Percentiles rank a stretch among this genome's conserved stretches.
These are phyloP conservation scores for Euphorbia pulcherrima DNA, from an alignment of 345 rosid species.

Conservation along the genomic window DNA sequence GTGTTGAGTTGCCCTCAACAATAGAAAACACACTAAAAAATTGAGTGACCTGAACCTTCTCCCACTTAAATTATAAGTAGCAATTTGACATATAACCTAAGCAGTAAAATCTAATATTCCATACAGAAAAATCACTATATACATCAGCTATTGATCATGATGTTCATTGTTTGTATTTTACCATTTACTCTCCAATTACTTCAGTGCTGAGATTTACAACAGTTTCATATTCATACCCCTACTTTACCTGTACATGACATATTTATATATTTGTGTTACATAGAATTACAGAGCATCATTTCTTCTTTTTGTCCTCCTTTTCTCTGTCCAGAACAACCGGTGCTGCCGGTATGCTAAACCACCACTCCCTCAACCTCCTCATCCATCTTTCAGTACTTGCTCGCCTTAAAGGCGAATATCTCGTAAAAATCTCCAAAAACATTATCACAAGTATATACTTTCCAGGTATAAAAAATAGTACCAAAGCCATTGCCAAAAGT, in stretches of 20 bases:
- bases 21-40: too few relatives aligned
- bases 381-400: conserved; percentile 61
- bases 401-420: conserved; percentile 71
- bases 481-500: conserved; percentile 46
- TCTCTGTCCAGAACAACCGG: conserved; percentile 71
- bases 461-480: conserved; percentile 49
- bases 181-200: too few relatives aligned
- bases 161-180: too few relatives aligned
- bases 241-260: not conserved
- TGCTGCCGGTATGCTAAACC: conserved; percentile 97
- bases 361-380: conserved; percentile 93
- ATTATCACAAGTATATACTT: conserved; percentile 48
- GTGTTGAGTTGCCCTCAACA: too few relatives aligned
- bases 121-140: too few relatives aligned
- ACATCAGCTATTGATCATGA: too few relatives aligned
- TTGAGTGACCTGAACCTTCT: too few relatives aligned
- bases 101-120: too few relatives aligned
- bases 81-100: too few relatives aligned
- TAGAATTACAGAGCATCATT: conserved; percentile 12
- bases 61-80: too few relatives aligned
- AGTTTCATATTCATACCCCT: not conserved
- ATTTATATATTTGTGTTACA: not conserved
- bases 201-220: not conserved
- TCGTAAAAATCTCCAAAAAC: conserved; percentile 70
- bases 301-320: conserved; percentile 67